Evolutionary conservation across 805 yeast genomes (phyloP).

Genomic region (Brettanomyces anomalus): DNA sequence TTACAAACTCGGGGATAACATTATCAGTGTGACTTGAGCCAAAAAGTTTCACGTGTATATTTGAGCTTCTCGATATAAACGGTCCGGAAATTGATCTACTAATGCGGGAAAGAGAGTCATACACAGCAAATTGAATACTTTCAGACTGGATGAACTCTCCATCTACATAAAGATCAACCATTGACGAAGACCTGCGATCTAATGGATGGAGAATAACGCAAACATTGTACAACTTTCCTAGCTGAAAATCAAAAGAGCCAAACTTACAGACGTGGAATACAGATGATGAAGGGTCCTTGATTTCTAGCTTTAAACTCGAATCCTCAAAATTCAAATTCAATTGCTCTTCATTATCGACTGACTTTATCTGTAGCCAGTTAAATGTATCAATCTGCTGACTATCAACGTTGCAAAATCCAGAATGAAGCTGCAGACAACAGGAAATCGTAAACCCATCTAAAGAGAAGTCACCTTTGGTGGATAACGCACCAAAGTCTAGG

Average conservation of each 20-base stretch:
- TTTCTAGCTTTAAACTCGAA: constrained; percentile 9
- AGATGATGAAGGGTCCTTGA: constrained; percentile 2
- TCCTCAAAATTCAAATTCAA: constrained; percentile 7
- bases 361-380: neutral
- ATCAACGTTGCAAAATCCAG: constrained; percentile 2
- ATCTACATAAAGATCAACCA: constrained; percentile 37
- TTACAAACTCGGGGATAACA: constrained; percentile 18
- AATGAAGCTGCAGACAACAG: constrained; percentile 16
- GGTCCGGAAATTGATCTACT: no score
- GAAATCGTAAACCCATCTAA: constrained; percentile 17
- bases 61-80: neutral
- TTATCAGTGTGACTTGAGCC: constrained; percentile 22
- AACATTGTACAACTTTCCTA: constrained; percentile 18
- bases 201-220: constrained; percentile 16
- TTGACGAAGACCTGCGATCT: constrained; percentile 18
- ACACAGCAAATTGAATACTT: constrained; percentile 3
- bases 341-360: neutral
- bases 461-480: constrained; percentile 4
- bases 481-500: constrained; percentile 8
- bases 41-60: constrained; percentile 3
- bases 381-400: neutral
- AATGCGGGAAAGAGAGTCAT: no score
- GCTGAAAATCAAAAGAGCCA: constrained; percentile 22
- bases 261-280: constrained; percentile 10
- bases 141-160: constrained; percentile 35